Evolutionary conservation across 2,329 filamentous ascomycete species (phyloP).

Genomic region (Sphaerulina vaccinii): DNA sequence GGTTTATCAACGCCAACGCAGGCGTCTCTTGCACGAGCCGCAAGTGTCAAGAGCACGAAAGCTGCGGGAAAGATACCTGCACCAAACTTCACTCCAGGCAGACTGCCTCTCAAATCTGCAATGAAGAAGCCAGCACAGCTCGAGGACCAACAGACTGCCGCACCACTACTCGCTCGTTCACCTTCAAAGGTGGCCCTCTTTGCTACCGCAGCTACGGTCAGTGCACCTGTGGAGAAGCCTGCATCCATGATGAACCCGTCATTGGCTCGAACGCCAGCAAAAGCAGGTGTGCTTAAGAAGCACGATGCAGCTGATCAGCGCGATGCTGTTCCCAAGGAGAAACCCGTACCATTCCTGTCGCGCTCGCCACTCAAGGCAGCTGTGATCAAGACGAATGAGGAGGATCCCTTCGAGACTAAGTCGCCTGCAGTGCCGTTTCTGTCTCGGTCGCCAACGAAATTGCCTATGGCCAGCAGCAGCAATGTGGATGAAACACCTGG

Average conservation of each 20-base stretch:
- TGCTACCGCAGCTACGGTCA: slow-evolving; percentile 4
- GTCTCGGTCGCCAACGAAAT: slow-evolving; percentile 36
- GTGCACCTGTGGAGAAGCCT: slow-evolving; percentile 15
- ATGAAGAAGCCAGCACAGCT: slow-evolving; percentile 11
- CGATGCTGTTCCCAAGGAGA: slow-evolving; percentile 9
- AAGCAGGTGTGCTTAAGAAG: slow-evolving; percentile 18
- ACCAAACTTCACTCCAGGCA: slow-evolving; percentile 29
- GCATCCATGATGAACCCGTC: slow-evolving; percentile 25
- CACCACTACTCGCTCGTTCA: slow-evolving; percentile 32
- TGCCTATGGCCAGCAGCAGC: slow-evolving; percentile 15
- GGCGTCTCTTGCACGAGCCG: slow-evolving; percentile 64
- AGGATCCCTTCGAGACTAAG: slow-evolving; percentile 21
- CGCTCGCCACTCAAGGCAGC: slow-evolving; percentile 33
- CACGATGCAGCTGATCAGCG: background rate
- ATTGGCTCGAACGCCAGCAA: slow-evolving; percentile 32
- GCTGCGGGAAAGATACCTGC: slow-evolving; percentile 33
- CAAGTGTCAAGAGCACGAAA: slow-evolving; percentile 51
- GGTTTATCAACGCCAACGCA: slow-evolving; percentile 74
- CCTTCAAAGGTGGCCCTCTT: slow-evolving; percentile 32
- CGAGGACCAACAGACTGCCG: slow-evolving; percentile 14
- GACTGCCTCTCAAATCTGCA: slow-evolving; percentile 16
- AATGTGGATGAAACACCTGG: slow-evolving; percentile 30
- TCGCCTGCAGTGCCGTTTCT: slow-evolving; percentile 31
- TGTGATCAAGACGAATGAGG: slow-evolving; percentile 22
- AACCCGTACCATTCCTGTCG: slow-evolving; percentile 30